phyloP scores from a whole-genome alignment of 768 basidiomycete species.

The Lactarius indigo region DNA sequence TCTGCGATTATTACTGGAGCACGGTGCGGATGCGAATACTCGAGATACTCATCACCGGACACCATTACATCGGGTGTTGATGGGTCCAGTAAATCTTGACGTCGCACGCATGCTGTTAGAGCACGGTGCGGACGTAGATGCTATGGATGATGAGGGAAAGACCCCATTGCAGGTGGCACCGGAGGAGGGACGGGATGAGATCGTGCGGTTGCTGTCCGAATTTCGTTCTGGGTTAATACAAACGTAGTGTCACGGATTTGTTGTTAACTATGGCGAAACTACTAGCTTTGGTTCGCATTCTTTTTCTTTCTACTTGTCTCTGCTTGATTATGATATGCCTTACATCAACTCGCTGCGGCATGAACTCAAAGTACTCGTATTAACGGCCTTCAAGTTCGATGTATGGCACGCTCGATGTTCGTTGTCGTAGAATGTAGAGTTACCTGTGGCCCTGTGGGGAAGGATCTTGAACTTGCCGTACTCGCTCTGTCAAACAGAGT shows the following conservation, averaged over 20 bases:
- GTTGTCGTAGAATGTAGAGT: too few species aligned
- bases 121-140: background rate
- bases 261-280: background rate
- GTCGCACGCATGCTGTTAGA: background rate
- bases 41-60: background rate
- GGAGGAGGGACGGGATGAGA: background rate
- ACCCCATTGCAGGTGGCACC: background rate
- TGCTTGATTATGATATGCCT: too few species aligned
- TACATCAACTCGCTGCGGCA: too few species aligned
- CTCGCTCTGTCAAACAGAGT: too few species aligned
- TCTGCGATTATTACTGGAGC: background rate
- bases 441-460: too few species aligned
- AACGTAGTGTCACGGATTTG: background rate
- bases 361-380: too few species aligned
- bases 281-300: too few species aligned
- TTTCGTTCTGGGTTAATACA: background rate
- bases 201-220: background rate
- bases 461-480: too few species aligned
- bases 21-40: background rate
- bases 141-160: background rate
- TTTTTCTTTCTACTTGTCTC: too few species aligned
- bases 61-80: background rate
- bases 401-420: too few species aligned
- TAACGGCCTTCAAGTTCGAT: too few species aligned
- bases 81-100: background rate